Evolutionary conservation across 1,139 yeast species (phyloP).

Genomic region (Magnusiomyces sp.): DNA sequence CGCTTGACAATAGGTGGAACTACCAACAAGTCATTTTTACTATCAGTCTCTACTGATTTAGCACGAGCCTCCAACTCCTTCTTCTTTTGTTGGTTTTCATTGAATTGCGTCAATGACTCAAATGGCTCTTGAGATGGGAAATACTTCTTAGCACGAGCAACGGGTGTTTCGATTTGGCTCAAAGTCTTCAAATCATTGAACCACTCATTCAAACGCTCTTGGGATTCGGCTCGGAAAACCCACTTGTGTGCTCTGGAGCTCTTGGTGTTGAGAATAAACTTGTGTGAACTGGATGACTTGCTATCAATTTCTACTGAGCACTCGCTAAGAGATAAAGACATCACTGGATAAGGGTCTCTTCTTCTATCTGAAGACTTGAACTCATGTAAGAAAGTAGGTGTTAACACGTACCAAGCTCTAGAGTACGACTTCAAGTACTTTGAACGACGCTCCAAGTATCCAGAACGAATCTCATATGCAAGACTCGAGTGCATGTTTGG

Average conservation of each 20-base stretch:
- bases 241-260: constrained; percentile 59
- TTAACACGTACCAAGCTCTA: constrained; percentile 82
- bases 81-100: no score
- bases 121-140: constrained; percentile 16
- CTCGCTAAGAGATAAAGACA: constrained; percentile 75
- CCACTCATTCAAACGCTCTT: constrained; percentile 77
- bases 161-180: constrained; percentile 44
- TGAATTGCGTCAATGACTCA: constrained; percentile 9
- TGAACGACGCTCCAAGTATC: constrained; percentile 80
- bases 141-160: constrained; percentile 19
- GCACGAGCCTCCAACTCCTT: no score
- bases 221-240: constrained; percentile 82
- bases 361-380: constrained; percentile 77
- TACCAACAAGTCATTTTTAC: no score
- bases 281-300: constrained; percentile 56
- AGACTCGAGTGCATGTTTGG: constrained; percentile 64
- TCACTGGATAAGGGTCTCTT: constrained; percentile 76
- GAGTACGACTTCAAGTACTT: constrained; percentile 85
- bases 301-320: constrained; percentile 80
- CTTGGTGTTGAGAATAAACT: constrained; percentile 45
- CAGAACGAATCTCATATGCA: constrained; percentile 65
- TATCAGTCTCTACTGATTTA: no score
- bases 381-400: constrained; percentile 84
- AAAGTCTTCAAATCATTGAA: constrained; percentile 63
- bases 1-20: no score